These are phyloP conservation scores for Asterionellopsis glacialis DNA, from an alignment of 108 stramenopile species.

Conservation along the genomic window DNA sequence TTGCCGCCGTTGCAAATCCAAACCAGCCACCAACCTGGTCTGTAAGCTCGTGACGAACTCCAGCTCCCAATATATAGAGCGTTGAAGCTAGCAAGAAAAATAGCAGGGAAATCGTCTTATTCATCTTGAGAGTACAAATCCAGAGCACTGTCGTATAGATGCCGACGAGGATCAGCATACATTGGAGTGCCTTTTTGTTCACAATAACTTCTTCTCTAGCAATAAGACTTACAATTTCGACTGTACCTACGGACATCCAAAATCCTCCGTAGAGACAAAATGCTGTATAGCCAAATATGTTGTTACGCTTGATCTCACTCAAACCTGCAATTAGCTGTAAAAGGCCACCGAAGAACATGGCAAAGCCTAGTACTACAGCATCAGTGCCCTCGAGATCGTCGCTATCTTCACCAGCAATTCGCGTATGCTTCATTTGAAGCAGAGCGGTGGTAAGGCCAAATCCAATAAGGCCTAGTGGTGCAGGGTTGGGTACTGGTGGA, in stretches of 20 bases:
- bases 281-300: constrained; percentile 41
- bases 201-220: constrained; percentile 3
- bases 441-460: constrained; percentile 43
- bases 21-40: constrained; percentile 31
- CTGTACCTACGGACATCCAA: constrained; percentile 34
- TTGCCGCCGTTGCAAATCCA: constrained; percentile 23
- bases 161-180: constrained; percentile 23
- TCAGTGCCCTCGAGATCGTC: constrained; percentile 24
- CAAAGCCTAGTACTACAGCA: constrained; percentile 24
- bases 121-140: constrained; percentile 31
- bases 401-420: constrained; percentile 14
- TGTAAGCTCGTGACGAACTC: constrained; percentile 15
- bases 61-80: constrained; percentile 16
- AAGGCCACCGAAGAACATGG: constrained; percentile 41
- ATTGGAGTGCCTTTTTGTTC: constrained; percentile 29
- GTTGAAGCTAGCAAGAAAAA: constrained; percentile 26
- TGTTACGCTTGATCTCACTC: constrained; percentile 28
- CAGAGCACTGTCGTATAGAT: constrained; percentile 27
- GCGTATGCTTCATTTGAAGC: constrained; percentile 31
- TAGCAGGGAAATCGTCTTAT: constrained; percentile 18
- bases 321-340: constrained; percentile 37
- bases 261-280: constrained; percentile 36
- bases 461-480: constrained; percentile 36
- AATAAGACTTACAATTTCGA: constrained; percentile 22
- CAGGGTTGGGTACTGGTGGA: constrained; percentile 39